Base-by-base conservation (phyloP, 768 basidiomycete species). In the Lactarius quietus region DNA sequence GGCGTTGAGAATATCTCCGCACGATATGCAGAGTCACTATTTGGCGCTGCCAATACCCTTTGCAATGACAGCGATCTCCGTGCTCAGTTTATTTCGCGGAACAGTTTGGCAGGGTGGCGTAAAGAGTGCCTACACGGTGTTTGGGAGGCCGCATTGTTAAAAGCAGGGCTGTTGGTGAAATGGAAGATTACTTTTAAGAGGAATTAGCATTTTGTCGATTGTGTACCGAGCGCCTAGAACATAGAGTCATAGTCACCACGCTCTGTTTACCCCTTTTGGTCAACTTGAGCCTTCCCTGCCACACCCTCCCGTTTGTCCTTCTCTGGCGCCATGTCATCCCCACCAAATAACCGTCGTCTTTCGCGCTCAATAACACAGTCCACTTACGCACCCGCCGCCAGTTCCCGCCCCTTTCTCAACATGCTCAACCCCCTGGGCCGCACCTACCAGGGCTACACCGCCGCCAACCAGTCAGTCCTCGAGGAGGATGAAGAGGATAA, bases 401-500 rank as follows among this genome's bases (percentile, higher is more conserved):
- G 78, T 72, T 91, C 90, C 38, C 84, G 87, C 36, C 88, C 90
- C 1, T 92, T 93, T 72, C 85, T 93, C 70, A 86, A 85, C 75
- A 85, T 90, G 83, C 79, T 94, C 39, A 93, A 93, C 73, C 90
- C 92, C 41, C 87, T 90, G 81, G 84, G 84, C 67, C 83, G 85
- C 68, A 76, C 81, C 36, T 86, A 92, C 73, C 86, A 86, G 67
- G 92, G 90, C 8, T 94, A 94, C 74, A 79, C 80, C 20, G 88
- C 86, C 68, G 89, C 89, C 36, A 86, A 81, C 72, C 88, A 90
- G 73, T 87, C 84, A 33, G 77, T 88, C 3, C 75, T 83, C 20
- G 87, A 92, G 70, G 91, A 93, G 73, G 88, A 90, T 41, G 87
- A 89, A 48, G 86, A 85, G 63, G 77, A 79, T 64, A 78, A 77